Base-by-base conservation (phyloP, 345 rosid genomes). In the Salix koriyanagi region DNA sequence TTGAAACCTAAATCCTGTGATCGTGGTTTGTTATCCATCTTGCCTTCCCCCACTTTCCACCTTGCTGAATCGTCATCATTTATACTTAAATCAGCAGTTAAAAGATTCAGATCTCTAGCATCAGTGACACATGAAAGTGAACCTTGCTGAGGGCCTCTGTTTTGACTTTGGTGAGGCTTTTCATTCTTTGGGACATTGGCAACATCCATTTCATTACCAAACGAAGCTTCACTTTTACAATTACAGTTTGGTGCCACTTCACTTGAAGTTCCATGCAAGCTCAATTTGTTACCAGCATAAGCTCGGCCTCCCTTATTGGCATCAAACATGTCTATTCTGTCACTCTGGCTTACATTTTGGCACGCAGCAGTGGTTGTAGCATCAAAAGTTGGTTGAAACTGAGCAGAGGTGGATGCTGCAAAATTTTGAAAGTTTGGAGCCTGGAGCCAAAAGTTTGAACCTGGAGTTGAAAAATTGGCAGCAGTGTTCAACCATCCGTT, bases 401-500 rank as follows among this genome's bases (percentile, higher is more conserved):
- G 79, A 36, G 39, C 69, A 52, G 67, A 71, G 54, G 34, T 21
- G 34, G 76, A 77, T 46, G 75, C 73, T 5, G 13, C 69, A 46
- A 36, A 73, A 61, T 41, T 73, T 41, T 54, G 62, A 77, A 76
- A 30, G 6, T 60, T 75, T 7, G 77, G 71, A 30, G 74, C 26
- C 36, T 25, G 72, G 54, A 68, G 67, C 65, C 71, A 44, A 69
- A 48, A 58, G 64, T n/a, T 62, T 50, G 77, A 83, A 48, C 48
- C 77, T 74, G 78, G 44, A 52, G 58, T 26, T 62, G 7, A 44
- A 75, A 39, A 83, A 80, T 42, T 75, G 25, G 68, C 46, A 60
- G 80, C 76, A 54, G 70, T 71, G 4, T 65, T 28, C 23, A 76
- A 73, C 70, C 77, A 80, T 71, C 79, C 79, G 25, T 52, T 75